Percentiles rank a stretch among this genome's conserved stretches.
These are phyloP conservation scores for Euphorbia schlechtendalii DNA, from an alignment of 441 rosid genomes.

Conservation along the genomic window DNA sequence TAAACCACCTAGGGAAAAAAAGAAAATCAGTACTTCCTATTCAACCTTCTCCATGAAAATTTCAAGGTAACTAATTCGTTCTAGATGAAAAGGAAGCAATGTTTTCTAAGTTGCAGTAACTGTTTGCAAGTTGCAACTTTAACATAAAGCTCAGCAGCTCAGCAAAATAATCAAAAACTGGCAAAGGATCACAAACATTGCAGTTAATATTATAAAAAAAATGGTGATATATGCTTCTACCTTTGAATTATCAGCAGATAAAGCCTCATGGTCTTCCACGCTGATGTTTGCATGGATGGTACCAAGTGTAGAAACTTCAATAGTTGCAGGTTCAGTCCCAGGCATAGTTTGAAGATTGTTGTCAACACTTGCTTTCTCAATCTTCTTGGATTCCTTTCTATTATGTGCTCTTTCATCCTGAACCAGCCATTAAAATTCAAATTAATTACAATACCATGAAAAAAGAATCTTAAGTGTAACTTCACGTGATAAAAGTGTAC, in stretches of 20 bases:
- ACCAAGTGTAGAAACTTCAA: conserved; percentile 26
- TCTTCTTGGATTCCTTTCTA: conserved; percentile 32
- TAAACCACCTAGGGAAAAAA: background rate
- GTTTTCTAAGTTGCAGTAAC: background rate
- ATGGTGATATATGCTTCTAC: conserved; percentile 31
- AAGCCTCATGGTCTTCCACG: conserved; percentile 28
- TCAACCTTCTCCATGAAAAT: background rate
- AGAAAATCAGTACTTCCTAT: background rate
- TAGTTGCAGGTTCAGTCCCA: conserved; percentile 24
- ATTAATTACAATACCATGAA: conserved; percentile 15
- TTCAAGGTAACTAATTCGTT: conserved; percentile 1
- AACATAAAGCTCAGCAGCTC: background rate
- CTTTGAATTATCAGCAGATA: conserved; percentile 36
- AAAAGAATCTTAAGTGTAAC: conserved; percentile 2
- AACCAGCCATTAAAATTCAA: conserved; percentile 5
- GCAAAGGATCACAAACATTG: background rate
- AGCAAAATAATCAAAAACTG: background rate
- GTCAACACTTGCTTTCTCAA: conserved; percentile 24
- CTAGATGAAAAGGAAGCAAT: background rate
- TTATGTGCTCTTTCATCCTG: conserved; percentile 36
- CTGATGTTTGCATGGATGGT: conserved; percentile 25
- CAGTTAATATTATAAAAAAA: conserved; percentile 5
- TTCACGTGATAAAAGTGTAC: background rate
- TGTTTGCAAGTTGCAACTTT: background rate
- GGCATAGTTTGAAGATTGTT: conserved; percentile 21